Conservation (phyloP, 371 early-diverging fungal species). For the Mucor irregularis region DNA sequence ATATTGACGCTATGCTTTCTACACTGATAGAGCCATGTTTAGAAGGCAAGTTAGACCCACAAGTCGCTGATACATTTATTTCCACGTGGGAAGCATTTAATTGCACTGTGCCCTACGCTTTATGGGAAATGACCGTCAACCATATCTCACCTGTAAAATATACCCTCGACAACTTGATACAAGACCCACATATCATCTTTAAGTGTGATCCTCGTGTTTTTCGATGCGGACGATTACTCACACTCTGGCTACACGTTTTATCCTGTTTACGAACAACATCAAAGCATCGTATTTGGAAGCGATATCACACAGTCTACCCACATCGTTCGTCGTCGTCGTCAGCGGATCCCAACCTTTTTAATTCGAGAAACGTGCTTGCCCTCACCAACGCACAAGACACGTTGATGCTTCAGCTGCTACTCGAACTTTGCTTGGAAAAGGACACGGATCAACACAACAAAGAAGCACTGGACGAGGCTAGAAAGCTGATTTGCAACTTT, state of each 20-base stretch:
- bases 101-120: slow-evolving; percentile 36
- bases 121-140: slow-evolving; percentile 41
- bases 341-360: slow-evolving; percentile 25
- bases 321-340: too few relatives aligned
- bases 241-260: slow-evolving; percentile 54
- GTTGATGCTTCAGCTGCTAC: slow-evolving; percentile 50
- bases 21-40: too few relatives aligned
- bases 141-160: slow-evolving; percentile 13
- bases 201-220: slow-evolving; percentile 53
- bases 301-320: slow-evolving; percentile 30
- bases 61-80: slow-evolving; percentile 29
- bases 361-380: slow-evolving; percentile 51
- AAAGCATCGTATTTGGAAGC: slow-evolving; percentile 48
- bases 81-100: slow-evolving; percentile 46
- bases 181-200: slow-evolving; percentile 53
- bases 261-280: slow-evolving; percentile 41
- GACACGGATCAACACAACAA: slow-evolving; percentile 28
- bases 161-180: slow-evolving; percentile 45
- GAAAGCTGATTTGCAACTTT: slow-evolving; percentile 51
- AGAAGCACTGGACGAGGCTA: slow-evolving; percentile 38
- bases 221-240: slow-evolving; percentile 44
- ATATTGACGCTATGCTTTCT: too few relatives aligned
- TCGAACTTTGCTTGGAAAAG: slow-evolving; percentile 41
- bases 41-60: slow-evolving; percentile 23
- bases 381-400: slow-evolving; percentile 57